Conservation (phyloP, 1,284 basidiomycete species). For the Cystobasidium sp. region DNA sequence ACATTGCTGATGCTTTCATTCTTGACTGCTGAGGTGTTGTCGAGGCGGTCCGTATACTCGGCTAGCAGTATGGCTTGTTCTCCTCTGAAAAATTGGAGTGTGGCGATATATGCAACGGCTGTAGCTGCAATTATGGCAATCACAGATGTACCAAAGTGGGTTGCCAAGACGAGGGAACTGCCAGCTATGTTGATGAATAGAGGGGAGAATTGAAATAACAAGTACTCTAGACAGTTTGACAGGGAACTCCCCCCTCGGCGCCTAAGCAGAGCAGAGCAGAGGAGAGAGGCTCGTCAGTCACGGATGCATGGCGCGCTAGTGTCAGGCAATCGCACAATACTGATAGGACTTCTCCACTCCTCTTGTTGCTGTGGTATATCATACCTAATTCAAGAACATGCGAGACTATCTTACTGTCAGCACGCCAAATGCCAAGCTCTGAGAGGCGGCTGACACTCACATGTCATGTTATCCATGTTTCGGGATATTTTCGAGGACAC, state of each 20-base stretch:
- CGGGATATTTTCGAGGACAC: neutral
- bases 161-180: neutral
- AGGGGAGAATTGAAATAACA: neutral
- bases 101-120: neutral
- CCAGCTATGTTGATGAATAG: neutral
- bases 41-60: slow-evolving; percentile 13
- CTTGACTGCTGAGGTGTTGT: slow-evolving; percentile 23
- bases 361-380: slow-evolving; percentile 76
- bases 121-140: neutral
- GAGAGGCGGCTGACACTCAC: neutral
- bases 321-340: neutral
- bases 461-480: slow-evolving; percentile 4
- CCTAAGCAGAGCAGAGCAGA: too few species aligned
- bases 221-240: too few species aligned
- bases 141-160: neutral
- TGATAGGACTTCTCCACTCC: slow-evolving; percentile 69
- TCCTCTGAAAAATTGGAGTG: neutral
- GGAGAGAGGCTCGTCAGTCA: neutral
- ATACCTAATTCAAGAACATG: slow-evolving; percentile 79
- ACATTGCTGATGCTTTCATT: slow-evolving; percentile 69
- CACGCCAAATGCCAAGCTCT: neutral
- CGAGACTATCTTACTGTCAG: slow-evolving; percentile 56
- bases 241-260: too few species aligned
- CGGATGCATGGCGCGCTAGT: neutral
- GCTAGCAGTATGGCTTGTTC: neutral